These are phyloP conservation scores for Metschnikowia picachoensis DNA, from an alignment of 805 yeast genomes.

Conservation along the genomic window DNA sequence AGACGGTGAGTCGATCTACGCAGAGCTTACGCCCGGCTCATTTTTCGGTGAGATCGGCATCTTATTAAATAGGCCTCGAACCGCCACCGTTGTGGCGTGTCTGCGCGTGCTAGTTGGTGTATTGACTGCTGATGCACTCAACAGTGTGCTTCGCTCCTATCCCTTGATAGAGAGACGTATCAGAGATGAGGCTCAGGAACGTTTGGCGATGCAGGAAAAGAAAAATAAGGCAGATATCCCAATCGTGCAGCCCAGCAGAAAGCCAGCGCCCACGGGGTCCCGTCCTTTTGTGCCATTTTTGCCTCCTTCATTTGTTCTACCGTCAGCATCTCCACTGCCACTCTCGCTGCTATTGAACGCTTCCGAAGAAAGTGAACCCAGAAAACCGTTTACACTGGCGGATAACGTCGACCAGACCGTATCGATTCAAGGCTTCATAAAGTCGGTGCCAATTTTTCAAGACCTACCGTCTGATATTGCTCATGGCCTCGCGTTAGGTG, in stretches of 20 bases:
- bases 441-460: slow-evolving; percentile 55
- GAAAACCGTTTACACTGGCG: slow-evolving; percentile 3
- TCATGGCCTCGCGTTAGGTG: slow-evolving; percentile 61
- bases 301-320: slow-evolving; percentile 16
- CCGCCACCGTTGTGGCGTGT: slow-evolving; percentile 73
- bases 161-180: slow-evolving; percentile 66
- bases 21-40: slow-evolving; percentile 64
- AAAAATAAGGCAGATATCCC: slow-evolving; percentile 44
- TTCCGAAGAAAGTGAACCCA: slow-evolving; percentile 6
- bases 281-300: slow-evolving; percentile 13
- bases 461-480: slow-evolving; percentile 54
- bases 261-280: slow-evolving; percentile 12
- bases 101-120: slow-evolving; percentile 66
- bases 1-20: slow-evolving; percentile 73
- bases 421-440: slow-evolving; percentile 54
- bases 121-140: slow-evolving; percentile 59
- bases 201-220: slow-evolving; percentile 68
- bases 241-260: slow-evolving; percentile 18
- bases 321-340: slow-evolving; percentile 19
- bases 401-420: slow-evolving; percentile 50
- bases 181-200: slow-evolving; percentile 75
- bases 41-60: slow-evolving; percentile 82
- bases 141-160: slow-evolving; percentile 54
- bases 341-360: slow-evolving; percentile 13
- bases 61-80: slow-evolving; percentile 68